Base-by-base conservation (phyloP, 1,284 basidiomycete genomes). In the Microbotryomycetes sp. region DNA sequence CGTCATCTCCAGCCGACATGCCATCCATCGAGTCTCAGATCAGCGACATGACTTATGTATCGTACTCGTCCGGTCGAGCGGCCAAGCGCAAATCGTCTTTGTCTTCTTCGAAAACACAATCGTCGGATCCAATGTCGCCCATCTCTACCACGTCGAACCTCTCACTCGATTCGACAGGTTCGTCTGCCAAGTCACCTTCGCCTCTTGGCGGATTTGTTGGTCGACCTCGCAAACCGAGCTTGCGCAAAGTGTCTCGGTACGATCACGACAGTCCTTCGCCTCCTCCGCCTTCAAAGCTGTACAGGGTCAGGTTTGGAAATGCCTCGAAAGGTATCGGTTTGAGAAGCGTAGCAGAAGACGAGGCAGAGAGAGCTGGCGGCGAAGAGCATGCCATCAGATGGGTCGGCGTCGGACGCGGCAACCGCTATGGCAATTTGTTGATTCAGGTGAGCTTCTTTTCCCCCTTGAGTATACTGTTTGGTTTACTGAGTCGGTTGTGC, bases 291-390 rank as follows among this genome's bases (percentile, higher is more conserved):
- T 24, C 50, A 52, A 29, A 52, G 18, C n/a, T 65, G 7, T 61
- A 61, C 30, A 29, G 60, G 2, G 63, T 64, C 11, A 46, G 64
- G 29, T 65, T 65, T 45, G 64, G 51, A 2, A 65, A 65, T 28
- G 64, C 57, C 1, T 21, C 52, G 9, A 31, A 57, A 21, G 64
- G 64, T 15, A 54, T 65, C n/a, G 64, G 64, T 11, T 41, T 65
- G 56, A 18, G 57, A 16, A 46, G 29, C 3, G 63, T 65, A 4
- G 63, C 63, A 1, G 63, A 65, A 28, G 45, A 45, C 16, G 63
- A 65, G 45, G 63, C 63, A 0, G 57, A 41, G 24, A 51, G 49
- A 23, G 57, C 52, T 0, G 64, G 64, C 1, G 60, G 55, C 2
- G 64, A 55, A 2, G 16, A 45, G 6, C 45, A 59, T 16, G 63